Evolutionary conservation across 768 basidiomycete species (phyloP).

Genomic region (Tylopilus vinaceipallidus): DNA sequence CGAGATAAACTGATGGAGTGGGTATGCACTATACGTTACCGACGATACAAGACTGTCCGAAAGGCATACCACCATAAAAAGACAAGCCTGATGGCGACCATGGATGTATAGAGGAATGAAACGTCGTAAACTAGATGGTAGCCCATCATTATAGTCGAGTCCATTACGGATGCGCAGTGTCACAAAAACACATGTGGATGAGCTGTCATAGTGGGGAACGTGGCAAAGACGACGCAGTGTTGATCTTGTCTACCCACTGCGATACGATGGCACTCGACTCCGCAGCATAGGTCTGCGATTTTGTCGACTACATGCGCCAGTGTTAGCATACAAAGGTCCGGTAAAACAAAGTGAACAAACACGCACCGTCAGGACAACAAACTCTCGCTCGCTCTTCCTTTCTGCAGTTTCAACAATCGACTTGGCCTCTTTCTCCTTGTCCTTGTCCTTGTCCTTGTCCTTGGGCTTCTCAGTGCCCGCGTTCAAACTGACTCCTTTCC

Average conservation of each 20-base stretch:
- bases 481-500: slow-evolving; percentile 8
- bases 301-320: slow-evolving; percentile 39
- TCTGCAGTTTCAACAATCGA: slow-evolving; percentile 46
- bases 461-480: slow-evolving; percentile 15
- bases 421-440: slow-evolving; percentile 45
- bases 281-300: slow-evolving; percentile 44
- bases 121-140: neutral
- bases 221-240: slow-evolving; percentile 28
- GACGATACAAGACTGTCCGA: neutral
- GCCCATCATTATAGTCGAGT: neutral
- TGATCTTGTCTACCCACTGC: slow-evolving; percentile 42
- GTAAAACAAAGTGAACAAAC: neutral
- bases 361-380: slow-evolving; percentile 60
- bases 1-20: neutral
- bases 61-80: neutral
- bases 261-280: slow-evolving; percentile 33
- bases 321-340: neutral
- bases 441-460: slow-evolving; percentile 41
- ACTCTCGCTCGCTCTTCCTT: slow-evolving; percentile 54
- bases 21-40: neutral
- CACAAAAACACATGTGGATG: neutral
- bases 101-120: neutral
- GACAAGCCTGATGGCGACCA: neutral
- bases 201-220: slow-evolving; percentile 5
- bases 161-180: neutral